phyloP scores from a whole-genome alignment of 2,329 filamentous ascomycete genomes.

The Microascus cirrosus region DNA sequence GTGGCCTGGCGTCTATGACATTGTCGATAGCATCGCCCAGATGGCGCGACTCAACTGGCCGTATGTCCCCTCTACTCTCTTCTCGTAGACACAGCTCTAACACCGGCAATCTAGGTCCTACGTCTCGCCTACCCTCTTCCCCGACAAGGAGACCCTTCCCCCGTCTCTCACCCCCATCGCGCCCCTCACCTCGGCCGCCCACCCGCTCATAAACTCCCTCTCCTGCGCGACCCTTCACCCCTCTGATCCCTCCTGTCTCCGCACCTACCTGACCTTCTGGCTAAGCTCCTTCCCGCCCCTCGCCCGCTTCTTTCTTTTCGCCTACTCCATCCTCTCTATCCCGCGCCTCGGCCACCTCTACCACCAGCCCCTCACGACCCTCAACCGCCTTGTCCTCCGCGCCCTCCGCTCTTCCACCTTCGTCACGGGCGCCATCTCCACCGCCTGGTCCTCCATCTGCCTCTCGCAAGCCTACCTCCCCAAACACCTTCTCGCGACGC shows the following conservation, averaged over 20 bases:
- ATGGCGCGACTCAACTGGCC: constrained; percentile 81
- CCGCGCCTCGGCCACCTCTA: constrained; percentile 59
- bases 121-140: constrained; percentile 78
- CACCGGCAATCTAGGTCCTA: constrained; percentile 44
- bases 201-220: constrained; percentile 74
- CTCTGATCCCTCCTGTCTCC: constrained; percentile 73
- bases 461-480: constrained; percentile 76
- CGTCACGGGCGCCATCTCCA: constrained; percentile 67
- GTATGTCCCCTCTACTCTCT: constrained; percentile 32
- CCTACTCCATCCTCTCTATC: constrained; percentile 59
- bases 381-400: constrained; percentile 54
- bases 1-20: constrained; percentile 68
- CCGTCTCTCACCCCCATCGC: constrained; percentile 55
- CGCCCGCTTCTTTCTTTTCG: constrained; percentile 63
- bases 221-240: constrained; percentile 89
- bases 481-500: constrained; percentile 60
- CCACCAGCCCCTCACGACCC: constrained; percentile 53
- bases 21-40: constrained; percentile 70
- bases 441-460: constrained; percentile 81
- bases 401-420: constrained; percentile 70
- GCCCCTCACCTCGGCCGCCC: constrained; percentile 72
- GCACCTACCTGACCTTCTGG: constrained; percentile 81
- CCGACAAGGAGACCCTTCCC: constrained; percentile 55
- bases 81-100: neutral
- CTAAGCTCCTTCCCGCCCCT: constrained; percentile 71